A percentile compares a stretch with the other conserved stretches of the same genome.
These are phyloP conservation scores for Calamus simplicifolius DNA, from an alignment of 176 grass and related monocot genomes.

Conservation along the genomic window DNA sequence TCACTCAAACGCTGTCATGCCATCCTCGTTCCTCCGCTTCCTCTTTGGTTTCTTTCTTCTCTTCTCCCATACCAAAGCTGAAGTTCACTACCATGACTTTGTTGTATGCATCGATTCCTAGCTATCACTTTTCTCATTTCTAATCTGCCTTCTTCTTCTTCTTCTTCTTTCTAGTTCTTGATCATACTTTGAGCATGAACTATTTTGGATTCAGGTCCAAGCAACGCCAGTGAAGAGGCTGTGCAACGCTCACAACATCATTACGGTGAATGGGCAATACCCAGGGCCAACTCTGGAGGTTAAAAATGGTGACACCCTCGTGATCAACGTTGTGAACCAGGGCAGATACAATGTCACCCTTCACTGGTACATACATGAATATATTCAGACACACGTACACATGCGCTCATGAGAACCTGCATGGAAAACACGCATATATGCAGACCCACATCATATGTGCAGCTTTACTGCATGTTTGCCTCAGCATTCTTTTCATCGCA, in stretches of 20 bases:
- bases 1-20: not conserved
- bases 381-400: not conserved
- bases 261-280: constrained; percentile 77
- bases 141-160: no score
- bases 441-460: no score
- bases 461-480: no score
- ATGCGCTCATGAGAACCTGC: no score
- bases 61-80: constrained; percentile 18
- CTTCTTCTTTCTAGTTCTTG: no score
- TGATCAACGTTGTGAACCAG: constrained; percentile 42
- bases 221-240: constrained; percentile 77
- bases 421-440: no score
- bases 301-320: constrained; percentile 51
- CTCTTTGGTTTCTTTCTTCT: constrained; percentile 14
- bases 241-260: constrained; percentile 37
- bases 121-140: no score
- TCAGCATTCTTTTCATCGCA: no score
- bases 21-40: not conserved
- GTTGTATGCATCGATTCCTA: constrained; percentile 28
- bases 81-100: constrained; percentile 70
- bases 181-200: no score
- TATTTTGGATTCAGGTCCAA: constrained; percentile 32
- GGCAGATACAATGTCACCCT: constrained; percentile 59
- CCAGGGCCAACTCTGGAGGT: constrained; percentile 74
- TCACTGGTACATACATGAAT: constrained; percentile 36